Conservation (phyloP, 2,329 filamentous ascomycete genomes). For the Talaromyces sp. region DNA sequence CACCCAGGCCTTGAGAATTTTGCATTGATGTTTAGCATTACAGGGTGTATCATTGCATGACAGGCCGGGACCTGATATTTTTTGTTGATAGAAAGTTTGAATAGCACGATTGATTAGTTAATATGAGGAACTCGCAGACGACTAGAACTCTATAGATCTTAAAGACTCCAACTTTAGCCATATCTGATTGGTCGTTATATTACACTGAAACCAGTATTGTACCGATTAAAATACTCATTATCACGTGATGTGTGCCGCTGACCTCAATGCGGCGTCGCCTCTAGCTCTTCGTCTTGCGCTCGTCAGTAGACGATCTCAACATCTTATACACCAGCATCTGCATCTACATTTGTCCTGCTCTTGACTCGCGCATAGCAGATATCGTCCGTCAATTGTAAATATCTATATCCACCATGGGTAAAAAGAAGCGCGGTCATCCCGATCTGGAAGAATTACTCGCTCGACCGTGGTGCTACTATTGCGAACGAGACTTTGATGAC, state of each 20-base stretch:
- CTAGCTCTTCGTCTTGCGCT: not conserved
- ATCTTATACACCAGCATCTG: not conserved
- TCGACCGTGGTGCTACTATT: conserved; percentile 98
- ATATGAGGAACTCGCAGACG: not conserved
- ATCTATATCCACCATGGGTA: conserved; percentile 36
- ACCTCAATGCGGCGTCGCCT: not conserved
- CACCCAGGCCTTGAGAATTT: conserved; percentile 2
- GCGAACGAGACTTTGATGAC: conserved; percentile 98
- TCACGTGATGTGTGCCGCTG: not conserved
- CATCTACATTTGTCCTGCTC: not conserved
- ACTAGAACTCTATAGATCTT: not conserved
- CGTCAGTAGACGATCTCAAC: not conserved
- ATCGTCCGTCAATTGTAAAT: not conserved
- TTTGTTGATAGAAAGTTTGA: not conserved
- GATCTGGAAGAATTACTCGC: conserved; percentile 83
- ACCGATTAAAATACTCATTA: not conserved
- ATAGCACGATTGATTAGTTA: not conserved
- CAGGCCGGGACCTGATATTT: not conserved
- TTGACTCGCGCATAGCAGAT: no score
- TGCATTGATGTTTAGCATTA: not conserved
- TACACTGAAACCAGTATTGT: not conserved
- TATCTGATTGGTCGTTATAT: not conserved
- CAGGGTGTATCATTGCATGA: not conserved
- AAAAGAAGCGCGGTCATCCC: conserved; percentile 84
- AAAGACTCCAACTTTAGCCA: not conserved